Evolutionary conservation across 306 rosid species (phyloP).

Genomic region (Styphnolobium japonicum): DNA sequence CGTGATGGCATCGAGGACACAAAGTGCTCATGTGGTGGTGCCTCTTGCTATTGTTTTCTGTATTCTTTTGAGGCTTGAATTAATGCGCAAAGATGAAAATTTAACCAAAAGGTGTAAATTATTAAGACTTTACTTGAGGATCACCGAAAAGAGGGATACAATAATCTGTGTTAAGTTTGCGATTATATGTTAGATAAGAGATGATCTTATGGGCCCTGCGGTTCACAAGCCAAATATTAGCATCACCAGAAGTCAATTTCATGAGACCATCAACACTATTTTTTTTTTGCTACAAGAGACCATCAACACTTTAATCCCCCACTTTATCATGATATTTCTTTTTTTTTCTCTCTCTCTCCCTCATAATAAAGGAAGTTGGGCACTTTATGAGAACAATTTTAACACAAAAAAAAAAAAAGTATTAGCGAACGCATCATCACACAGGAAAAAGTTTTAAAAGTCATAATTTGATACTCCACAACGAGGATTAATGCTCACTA

Average conservation of each 20-base stretch:
- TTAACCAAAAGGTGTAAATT: background rate
- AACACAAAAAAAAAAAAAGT: too few species aligned
- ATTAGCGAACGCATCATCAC: too few species aligned
- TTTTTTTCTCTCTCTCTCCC: background rate
- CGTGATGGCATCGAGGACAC: too few species aligned
- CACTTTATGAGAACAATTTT: too few species aligned
- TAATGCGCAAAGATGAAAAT: background rate
- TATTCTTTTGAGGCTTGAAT: background rate
- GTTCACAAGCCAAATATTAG: background rate
- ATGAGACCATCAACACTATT: background rate
- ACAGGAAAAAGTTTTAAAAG: too few species aligned
- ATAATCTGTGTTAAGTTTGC: background rate
- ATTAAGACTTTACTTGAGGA: background rate
- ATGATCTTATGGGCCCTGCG: constrained; percentile 10
- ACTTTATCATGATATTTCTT: background rate
- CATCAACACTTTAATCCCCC: background rate
- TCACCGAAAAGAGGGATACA: background rate
- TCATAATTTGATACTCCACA: too few species aligned
- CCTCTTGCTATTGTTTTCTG: background rate
- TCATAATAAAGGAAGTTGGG: background rate
- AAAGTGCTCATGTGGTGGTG: too few species aligned
- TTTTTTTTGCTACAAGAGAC: background rate
- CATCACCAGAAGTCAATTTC: background rate
- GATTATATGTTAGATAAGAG: too few species aligned
- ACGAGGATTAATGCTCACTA: too few species aligned